phyloP scores from a whole-genome alignment of 2,329 filamentous ascomycete species.

The Colletotrichum sp. region DNA sequence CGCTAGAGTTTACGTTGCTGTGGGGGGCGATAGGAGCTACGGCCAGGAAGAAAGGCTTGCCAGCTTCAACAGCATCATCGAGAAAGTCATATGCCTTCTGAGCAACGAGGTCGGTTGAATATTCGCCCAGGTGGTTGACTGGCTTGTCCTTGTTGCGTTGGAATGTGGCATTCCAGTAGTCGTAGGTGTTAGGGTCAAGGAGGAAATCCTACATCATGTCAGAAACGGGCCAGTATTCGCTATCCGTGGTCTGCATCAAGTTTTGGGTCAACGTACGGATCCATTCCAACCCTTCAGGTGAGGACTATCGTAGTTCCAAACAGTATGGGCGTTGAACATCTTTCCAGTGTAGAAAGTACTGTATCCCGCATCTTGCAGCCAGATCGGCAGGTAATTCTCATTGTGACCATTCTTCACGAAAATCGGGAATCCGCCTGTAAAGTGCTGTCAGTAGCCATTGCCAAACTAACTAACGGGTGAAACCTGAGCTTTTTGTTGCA shows the following conservation, averaged over 20 bases:
- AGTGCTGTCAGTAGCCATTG: conserved; percentile 15
- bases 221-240: not conserved
- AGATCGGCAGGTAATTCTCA: conserved; percentile 53
- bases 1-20: conserved; percentile 30
- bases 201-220: conserved; percentile 45
- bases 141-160: conserved; percentile 60
- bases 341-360: conserved; percentile 62
- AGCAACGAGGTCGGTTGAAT: conserved; percentile 62
- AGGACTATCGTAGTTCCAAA: conserved; percentile 55
- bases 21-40: conserved; percentile 52
- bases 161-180: conserved; percentile 70
- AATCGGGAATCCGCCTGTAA: conserved; percentile 48
- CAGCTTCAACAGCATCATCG: conserved; percentile 60
- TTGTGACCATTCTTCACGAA: conserved; percentile 56
- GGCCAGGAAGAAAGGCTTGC: conserved; percentile 60
- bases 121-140: conserved; percentile 42
- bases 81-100: conserved; percentile 65
- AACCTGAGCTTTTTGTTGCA: not conserved
- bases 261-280: conserved; percentile 34
- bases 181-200: conserved; percentile 71
- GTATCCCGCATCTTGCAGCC: conserved; percentile 56
- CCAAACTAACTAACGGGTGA: no score
- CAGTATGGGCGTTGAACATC: conserved; percentile 56
- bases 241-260: not conserved
- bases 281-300: conserved; percentile 61